phyloP scores from a whole-genome alignment of 345 rosid genomes.

The Atalantia buxifolia region DNA sequence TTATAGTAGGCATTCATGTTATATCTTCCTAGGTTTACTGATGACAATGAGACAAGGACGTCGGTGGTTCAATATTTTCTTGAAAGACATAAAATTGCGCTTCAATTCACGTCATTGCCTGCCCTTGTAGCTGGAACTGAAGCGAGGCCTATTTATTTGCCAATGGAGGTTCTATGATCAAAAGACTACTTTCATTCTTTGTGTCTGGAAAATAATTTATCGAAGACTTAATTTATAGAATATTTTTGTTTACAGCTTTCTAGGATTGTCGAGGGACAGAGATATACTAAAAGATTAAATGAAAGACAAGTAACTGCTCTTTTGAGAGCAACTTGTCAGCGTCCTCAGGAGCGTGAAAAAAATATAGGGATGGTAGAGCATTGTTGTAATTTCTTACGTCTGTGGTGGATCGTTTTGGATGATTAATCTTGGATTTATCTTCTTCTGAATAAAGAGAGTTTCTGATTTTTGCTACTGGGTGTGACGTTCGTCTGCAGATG shows the following conservation, averaged over 20 bases:
- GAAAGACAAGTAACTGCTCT: constrained; percentile 56
- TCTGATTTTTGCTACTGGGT: too few species aligned
- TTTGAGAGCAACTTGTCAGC: constrained; percentile 65
- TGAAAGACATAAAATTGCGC: constrained; percentile 34
- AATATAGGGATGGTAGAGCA: constrained; percentile 22
- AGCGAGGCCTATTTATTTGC: constrained; percentile 47
- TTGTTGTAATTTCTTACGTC: background rate
- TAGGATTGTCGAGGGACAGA: constrained; percentile 51
- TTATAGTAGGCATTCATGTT: background rate
- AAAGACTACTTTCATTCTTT: background rate
- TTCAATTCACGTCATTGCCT: constrained; percentile 40
- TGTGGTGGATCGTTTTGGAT: background rate
- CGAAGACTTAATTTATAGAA: background rate
- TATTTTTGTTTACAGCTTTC: constrained; percentile 43
- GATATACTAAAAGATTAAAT: constrained; percentile 57
- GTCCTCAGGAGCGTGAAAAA: constrained; percentile 41
- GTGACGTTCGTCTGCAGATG: constrained; percentile 31
- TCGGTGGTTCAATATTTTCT: constrained; percentile 55
- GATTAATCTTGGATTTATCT: background rate
- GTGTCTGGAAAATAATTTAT: background rate
- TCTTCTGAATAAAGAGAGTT: background rate
- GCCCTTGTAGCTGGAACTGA: constrained; percentile 65
- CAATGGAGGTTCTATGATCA: constrained; percentile 66
- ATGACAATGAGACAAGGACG: constrained; percentile 16
- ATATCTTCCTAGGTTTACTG: constrained; percentile 44